Percentiles rank a stretch among this genome's conserved stretches.
Evolutionary conservation across 2,329 filamentous ascomycete genomes (phyloP).

Genomic region (Epichloe glyceriae): DNA sequence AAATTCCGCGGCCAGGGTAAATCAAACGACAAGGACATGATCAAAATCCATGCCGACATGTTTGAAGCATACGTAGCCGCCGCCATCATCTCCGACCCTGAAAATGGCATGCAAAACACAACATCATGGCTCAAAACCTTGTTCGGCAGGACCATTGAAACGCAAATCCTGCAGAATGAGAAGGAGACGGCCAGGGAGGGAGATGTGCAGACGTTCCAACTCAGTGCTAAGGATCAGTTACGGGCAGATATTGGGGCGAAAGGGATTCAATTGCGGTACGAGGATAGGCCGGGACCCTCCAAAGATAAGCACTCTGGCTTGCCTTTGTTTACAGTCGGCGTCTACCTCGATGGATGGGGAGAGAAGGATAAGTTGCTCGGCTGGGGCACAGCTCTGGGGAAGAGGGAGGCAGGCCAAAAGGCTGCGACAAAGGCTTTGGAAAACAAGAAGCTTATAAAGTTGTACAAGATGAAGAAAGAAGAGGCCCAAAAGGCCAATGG

Average conservation of each 20-base stretch:
- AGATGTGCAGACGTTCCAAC: not conserved
- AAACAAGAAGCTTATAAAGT: constrained; percentile 50
- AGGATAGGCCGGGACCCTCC: constrained; percentile 37
- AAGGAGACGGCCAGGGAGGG: not conserved
- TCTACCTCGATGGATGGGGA: constrained; percentile 57
- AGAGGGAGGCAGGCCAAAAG: constrained; percentile 55
- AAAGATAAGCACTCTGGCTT: constrained; percentile 41
- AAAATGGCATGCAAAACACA: constrained; percentile 46
- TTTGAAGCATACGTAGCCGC: constrained; percentile 87
- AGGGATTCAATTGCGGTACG: constrained; percentile 48
- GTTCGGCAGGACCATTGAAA: constrained; percentile 53
- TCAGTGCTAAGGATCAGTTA: constrained; percentile 19
- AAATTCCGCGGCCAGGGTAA: constrained; percentile 15
- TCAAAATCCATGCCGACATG: constrained; percentile 71
- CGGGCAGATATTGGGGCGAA: constrained; percentile 34
- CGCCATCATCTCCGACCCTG: constrained; percentile 53
- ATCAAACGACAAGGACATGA: constrained; percentile 37
- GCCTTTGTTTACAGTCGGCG: constrained; percentile 48
- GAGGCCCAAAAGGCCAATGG: not conserved
- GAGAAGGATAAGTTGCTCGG: constrained; percentile 50
- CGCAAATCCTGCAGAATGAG: constrained; percentile 32
- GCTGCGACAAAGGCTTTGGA: constrained; percentile 52
- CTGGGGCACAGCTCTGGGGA: constrained; percentile 48
- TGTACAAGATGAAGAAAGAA: constrained; percentile 33
- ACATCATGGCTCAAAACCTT: constrained; percentile 61